These are phyloP conservation scores for Anthostomella pinea DNA, from an alignment of 2,329 filamentous ascomycete genomes.

Conservation along the genomic window DNA sequence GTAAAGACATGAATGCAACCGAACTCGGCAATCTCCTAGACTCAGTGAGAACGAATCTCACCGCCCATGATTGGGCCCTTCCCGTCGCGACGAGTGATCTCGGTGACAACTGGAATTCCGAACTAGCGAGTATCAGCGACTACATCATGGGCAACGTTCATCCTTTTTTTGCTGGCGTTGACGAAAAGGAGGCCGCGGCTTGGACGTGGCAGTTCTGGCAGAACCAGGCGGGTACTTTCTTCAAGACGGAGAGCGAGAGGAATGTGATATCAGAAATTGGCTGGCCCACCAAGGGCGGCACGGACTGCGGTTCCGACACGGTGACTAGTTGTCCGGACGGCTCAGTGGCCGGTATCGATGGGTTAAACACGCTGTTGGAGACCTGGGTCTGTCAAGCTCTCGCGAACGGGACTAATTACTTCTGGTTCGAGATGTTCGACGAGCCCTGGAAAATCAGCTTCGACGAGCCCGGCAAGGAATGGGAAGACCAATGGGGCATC, in stretches of 20 bases:
- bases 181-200: slow-evolving; percentile 61
- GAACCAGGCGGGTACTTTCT: slow-evolving; percentile 62
- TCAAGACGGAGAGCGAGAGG: slow-evolving; percentile 58
- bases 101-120: slow-evolving; percentile 78
- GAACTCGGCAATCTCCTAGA: slow-evolving; percentile 63
- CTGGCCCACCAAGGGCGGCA: slow-evolving; percentile 84
- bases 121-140: slow-evolving; percentile 70
- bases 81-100: slow-evolving; percentile 86
- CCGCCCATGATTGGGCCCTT: slow-evolving; percentile 61
- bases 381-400: slow-evolving; percentile 81
- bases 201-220: slow-evolving; percentile 89
- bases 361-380: slow-evolving; percentile 83
- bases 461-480: slow-evolving; percentile 66
- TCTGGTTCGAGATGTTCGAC: slow-evolving; percentile 97
- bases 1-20: slow-evolving; percentile 67
- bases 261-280: slow-evolving; percentile 89
- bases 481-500: slow-evolving; percentile 95
- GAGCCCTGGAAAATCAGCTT: slow-evolving; percentile 89
- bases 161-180: slow-evolving; percentile 86
- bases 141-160: slow-evolving; percentile 96
- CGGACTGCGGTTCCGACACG: slow-evolving; percentile 61
- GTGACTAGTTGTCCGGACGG: slow-evolving; percentile 58
- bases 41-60: slow-evolving; percentile 71
- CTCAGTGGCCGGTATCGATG: slow-evolving; percentile 72
- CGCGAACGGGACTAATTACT: slow-evolving; percentile 83